Conservation (phyloP, 192 early-diverging fungal genomes). For the Coemansia sp. region DNA sequence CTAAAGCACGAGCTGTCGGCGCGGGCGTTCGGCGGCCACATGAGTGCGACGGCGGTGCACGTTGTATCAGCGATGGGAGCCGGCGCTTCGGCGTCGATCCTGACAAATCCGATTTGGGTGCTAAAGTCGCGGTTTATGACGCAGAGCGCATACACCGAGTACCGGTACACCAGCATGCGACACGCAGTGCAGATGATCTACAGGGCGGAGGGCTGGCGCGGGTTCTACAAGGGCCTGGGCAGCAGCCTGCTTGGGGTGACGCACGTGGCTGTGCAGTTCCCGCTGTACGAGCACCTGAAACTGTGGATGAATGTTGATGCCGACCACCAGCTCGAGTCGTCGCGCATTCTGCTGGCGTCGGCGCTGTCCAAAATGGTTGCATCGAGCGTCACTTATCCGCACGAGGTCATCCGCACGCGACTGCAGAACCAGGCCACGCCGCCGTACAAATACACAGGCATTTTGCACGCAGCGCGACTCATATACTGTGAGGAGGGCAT, state of each 20-base stretch:
- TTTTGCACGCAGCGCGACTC: conserved; percentile 71
- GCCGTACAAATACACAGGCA: conserved; percentile 79
- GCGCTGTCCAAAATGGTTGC: conserved; percentile 89
- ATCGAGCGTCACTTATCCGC: conserved; percentile 87
- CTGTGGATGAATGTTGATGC: conserved; percentile 19
- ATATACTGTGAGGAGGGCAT: conserved; percentile 79
- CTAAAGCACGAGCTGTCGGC: conserved; percentile 59
- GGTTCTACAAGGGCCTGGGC: conserved; percentile 91
- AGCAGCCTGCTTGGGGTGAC: conserved; percentile 88
- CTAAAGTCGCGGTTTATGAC: conserved; percentile 90
- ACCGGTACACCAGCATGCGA: conserved; percentile 78
- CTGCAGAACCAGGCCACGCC: conserved; percentile 81
- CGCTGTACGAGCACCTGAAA: conserved; percentile 92
- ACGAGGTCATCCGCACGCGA: conserved; percentile 92
- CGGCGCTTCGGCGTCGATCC: conserved; percentile 70
- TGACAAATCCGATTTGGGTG: conserved; percentile 92
- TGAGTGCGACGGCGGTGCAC: conserved; percentile 60
- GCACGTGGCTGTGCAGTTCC: conserved; percentile 94
- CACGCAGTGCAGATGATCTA: conserved; percentile 81
- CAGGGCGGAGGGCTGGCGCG: conserved; percentile 69
- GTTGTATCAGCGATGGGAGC: conserved; percentile 86
- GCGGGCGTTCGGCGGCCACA: background rate
- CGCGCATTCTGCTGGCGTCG: conserved; percentile 75
- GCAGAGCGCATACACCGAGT: conserved; percentile 69
- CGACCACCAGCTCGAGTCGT: conserved; percentile 31